Conservation (phyloP, 23 red algal genomes). For the Gracilaria caudata region DNA sequence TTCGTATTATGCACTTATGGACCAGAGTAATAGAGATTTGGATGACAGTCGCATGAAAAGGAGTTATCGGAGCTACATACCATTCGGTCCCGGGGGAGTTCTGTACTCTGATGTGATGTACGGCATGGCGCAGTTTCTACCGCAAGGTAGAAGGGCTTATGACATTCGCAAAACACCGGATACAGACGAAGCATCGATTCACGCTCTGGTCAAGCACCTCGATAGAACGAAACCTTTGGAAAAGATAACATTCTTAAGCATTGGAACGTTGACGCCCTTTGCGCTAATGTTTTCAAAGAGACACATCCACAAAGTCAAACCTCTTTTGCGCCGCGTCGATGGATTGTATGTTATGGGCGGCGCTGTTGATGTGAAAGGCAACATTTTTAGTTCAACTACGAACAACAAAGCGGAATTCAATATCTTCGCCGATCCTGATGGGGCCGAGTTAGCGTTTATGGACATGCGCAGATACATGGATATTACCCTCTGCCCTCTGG, state of each 20-base stretch:
- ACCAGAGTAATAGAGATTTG: neutral
- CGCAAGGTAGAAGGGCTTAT: neutral
- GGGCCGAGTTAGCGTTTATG: neutral
- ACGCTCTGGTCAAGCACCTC: neutral
- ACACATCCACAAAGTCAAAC: neutral
- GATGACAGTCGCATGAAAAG: neutral
- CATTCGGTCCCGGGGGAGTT: slow-evolving; percentile 2
- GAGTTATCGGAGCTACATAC: slow-evolving; percentile 5
- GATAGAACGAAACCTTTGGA: neutral
- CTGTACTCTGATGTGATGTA: slow-evolving; percentile 20
- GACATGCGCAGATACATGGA: neutral
- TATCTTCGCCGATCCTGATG: slow-evolving; percentile 5
- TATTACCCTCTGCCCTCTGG: slow-evolving; percentile 8
- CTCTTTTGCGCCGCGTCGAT: neutral
- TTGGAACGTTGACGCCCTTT: slow-evolving; percentile 26
- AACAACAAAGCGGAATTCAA: slow-evolving; percentile 30
- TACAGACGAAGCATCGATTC: neutral
- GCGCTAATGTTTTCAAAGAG: slow-evolving; percentile 14
- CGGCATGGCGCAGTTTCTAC: slow-evolving; percentile 5
- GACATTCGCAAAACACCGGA: slow-evolving; percentile 11
- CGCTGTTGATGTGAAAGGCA: slow-evolving; percentile 16
- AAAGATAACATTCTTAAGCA: slow-evolving; percentile 19
- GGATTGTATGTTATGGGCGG: slow-evolving; percentile 22
- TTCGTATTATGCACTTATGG: slow-evolving; percentile 24
- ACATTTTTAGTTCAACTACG: slow-evolving; percentile 1